Evolutionary conservation across 305 asterid genomes (phyloP).

Genomic region (Solanum hybrid): DNA sequence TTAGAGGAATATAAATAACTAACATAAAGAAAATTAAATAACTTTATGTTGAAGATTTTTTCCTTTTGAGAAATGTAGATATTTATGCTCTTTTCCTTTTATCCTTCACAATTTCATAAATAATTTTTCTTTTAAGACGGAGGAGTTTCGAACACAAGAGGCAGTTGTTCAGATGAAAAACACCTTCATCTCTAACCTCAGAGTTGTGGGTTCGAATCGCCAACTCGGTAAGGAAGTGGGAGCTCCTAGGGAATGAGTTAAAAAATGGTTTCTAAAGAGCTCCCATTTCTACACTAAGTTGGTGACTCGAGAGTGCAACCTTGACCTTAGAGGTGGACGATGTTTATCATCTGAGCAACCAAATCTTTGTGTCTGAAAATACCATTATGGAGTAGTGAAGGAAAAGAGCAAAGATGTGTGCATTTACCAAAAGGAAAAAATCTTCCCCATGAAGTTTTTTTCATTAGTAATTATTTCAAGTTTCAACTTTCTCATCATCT

Average conservation of each 20-base stretch:
- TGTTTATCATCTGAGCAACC: not conserved
- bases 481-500: not conserved
- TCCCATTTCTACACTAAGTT: not conserved
- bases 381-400: not conserved
- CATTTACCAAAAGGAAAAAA: no score
- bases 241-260: not conserved
- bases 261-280: not conserved
- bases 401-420: no score
- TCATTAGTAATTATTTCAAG: not conserved
- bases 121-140: fast-evolving
- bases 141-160: not conserved
- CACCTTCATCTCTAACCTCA: not conserved
- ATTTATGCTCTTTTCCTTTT: not conserved
- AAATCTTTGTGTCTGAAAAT: not conserved
- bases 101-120: not conserved
- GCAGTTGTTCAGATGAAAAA: not conserved
- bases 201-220: not conserved
- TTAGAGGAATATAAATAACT: not conserved
- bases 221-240: not conserved
- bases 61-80: not conserved
- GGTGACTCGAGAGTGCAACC: not conserved
- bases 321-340: not conserved
- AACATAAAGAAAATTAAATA: not conserved
- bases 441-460: not conserved
- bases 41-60: not conserved